Evolutionary conservation across 257 asterid species (phyloP), one percentile per base, ranked within the genome.

Genomic region (Solanum chmielewskii): DNA sequence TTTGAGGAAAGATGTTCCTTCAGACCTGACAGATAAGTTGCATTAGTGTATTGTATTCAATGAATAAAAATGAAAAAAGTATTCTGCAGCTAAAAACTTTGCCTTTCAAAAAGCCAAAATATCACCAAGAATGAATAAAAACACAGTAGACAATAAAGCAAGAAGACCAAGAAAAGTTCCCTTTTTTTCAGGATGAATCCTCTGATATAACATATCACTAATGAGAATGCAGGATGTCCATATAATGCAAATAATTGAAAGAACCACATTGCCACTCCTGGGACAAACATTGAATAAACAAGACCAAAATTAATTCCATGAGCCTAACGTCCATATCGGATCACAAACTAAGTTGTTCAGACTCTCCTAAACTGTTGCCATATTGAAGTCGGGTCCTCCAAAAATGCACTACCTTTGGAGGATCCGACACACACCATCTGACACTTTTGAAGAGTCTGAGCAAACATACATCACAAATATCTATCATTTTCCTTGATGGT

Each of bases 1-100:
- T 88, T 93, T 97, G 93, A 97, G 91, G 85, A 90, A 29, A 47
- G 96, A 93, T 59, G 97, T 95, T 84, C 97, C 97, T 91, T 96
- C 98, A 23, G 96, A 93, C 88, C 99, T 97, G 85, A 83, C 21
- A 83, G 84, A 66, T 47, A 82, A 35, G 29, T 76, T 86, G 37
- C 76, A 33, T 70, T 83, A 80, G 56, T 41, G 83, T 88, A 89
- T 69, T 85, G 66, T 29, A n/a, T 81, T 85, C 89, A 71, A 78
- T 83, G 47, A 60, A 86, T 52, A 84, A 29, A 33, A 70, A 89
- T 6, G 47, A 78, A 31, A 31, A 6, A 18, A 85, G 39, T 81
- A 31, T 60, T 33, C 85, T 76, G 83, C 20, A 83, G 66, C 42
- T 80, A 37, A 80, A 80, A 47, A 80, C 68, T 29, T 27, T 16